Conservation (phyloP, 345 rosid species). For the Aquilaria yunnanensis region DNA sequence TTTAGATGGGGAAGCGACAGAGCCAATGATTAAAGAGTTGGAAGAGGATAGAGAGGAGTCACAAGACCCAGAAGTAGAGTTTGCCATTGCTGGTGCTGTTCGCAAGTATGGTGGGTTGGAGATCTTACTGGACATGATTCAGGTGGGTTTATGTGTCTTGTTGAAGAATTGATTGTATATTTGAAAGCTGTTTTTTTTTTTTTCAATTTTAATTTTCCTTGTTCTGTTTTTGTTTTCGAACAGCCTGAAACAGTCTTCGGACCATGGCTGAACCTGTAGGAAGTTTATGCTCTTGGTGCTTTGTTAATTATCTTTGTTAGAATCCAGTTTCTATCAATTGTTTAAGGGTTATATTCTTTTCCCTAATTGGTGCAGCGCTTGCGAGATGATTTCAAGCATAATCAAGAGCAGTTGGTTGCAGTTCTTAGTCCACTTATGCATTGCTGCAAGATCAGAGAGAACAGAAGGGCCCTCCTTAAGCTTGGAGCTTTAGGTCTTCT, state of each 20-base stretch:
- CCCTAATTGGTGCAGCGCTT: slow-evolving; percentile 46
- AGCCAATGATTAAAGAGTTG: slow-evolving; percentile 97
- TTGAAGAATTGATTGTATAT: neutral
- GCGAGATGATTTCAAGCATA: slow-evolving; percentile 86
- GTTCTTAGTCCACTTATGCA: slow-evolving; percentile 94
- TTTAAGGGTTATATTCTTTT: slow-evolving; percentile 5
- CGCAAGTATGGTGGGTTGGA: slow-evolving; percentile 88
- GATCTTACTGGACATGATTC: slow-evolving; percentile 82
- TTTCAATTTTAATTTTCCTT: neutral
- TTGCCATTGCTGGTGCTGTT: slow-evolving; percentile 98
- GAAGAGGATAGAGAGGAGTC: slow-evolving; percentile 99
- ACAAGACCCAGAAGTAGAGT: slow-evolving; percentile 97
- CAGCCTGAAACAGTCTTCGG: too few relatives aligned
- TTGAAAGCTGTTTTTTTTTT: neutral
- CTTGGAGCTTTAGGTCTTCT: slow-evolving; percentile 91
- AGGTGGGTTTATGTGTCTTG: slow-evolving; percentile 36
- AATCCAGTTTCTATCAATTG: neutral
- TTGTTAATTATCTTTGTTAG: neutral
- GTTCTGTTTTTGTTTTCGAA: neutral
- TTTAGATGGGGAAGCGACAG: slow-evolving; percentile 99
- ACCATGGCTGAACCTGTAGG: too few relatives aligned
- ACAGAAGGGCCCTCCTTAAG: slow-evolving; percentile 74
- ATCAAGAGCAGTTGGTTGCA: slow-evolving; percentile 88
- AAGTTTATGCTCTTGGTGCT: neutral
- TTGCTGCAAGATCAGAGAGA: slow-evolving; percentile 95